Percentiles rank a stretch among this genome's conserved stretches.
Conservation (phyloP, 2,329 filamentous ascomycete species). For the Ceratocystis diversiconidia region DNA sequence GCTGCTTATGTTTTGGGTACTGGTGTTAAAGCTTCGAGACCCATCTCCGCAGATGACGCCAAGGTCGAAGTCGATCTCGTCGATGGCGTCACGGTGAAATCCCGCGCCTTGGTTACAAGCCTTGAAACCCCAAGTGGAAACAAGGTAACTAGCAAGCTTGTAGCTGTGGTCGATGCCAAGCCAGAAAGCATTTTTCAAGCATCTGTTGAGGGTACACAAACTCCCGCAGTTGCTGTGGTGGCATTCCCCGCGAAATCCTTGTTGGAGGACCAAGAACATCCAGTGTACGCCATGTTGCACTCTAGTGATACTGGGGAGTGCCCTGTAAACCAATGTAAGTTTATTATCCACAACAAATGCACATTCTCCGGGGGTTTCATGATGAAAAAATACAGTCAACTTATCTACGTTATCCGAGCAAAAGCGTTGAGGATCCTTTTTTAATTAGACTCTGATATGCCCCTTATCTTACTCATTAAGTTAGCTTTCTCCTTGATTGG, state of each 20-base stretch:
- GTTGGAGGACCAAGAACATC: slow-evolving; percentile 27
- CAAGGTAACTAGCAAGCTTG: slow-evolving; percentile 28
- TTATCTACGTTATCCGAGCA: slow-evolving; percentile 99
- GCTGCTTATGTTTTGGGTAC: slow-evolving; percentile 77
- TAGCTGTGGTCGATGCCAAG: slow-evolving; percentile 54
- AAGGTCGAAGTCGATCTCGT: slow-evolving; percentile 19
- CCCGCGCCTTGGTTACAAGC: slow-evolving; percentile 38
- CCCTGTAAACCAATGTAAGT: slow-evolving; percentile 79
- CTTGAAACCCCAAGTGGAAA: neutral
- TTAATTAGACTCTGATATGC: slow-evolving; percentile 59
- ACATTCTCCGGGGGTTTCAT: slow-evolving; percentile 38
- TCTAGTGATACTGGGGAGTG: slow-evolving; percentile 90
- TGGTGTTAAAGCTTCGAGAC: slow-evolving; percentile 36
- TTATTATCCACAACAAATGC: slow-evolving; percentile 13
- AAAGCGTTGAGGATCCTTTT: slow-evolving; percentile 67
- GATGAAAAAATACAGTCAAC: slow-evolving; percentile 65
- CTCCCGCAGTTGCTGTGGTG: slow-evolving; percentile 58
- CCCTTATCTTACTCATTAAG: slow-evolving; percentile 17
- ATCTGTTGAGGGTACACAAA: slow-evolving; percentile 58
- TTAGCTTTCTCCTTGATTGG: slow-evolving; percentile 12
- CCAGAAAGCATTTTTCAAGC: slow-evolving; percentile 54
- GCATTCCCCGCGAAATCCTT: slow-evolving; percentile 46
- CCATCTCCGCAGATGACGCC: slow-evolving; percentile 14
- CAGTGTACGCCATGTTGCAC: slow-evolving; percentile 54
- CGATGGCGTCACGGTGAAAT: slow-evolving; percentile 34